Evolutionary conservation across 305 asterid species (phyloP), one percentile per base, ranked within the genome.

Genomic region (Solanum aculeatissimum): DNA sequence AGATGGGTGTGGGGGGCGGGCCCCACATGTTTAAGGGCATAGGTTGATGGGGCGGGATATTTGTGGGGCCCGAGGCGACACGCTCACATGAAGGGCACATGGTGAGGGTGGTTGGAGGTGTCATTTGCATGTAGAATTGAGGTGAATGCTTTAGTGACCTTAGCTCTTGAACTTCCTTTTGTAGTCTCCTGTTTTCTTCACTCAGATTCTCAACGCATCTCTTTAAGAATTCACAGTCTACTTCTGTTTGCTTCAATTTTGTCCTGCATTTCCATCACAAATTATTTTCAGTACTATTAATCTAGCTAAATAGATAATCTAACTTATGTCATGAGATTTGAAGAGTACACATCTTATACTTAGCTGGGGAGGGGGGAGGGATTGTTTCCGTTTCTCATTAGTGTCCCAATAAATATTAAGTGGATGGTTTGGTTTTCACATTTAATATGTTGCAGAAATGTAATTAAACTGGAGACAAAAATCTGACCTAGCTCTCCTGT

Each of bases 11-110:
- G 87, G 69, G 2, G 16, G 40, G 6, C 1, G 92, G 38, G 19
- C 90, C 87, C 95, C 95, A 92, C 12, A 92, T 89, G 69, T 90
- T 91, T 87, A 92, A 92, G 1, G 92, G 86, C 21, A 90, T 78
- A 4, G 91, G 89, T 21, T 92, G 92, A 15, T 43, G 82, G 16
- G 85, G 83, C 15, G 85, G 81, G 4, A 75, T 38, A 70, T 23
- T 75, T 16, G 82, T 49, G 82, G 82, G 86, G 3, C 54, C 53
- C n/a, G 88, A 4, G 0, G 93, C 92, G 1, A 93, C 94, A 16
- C 92, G 89, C 88, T 93, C 97, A 81, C 98, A 94, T 18, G 97
- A 92, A 83, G 98, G 96, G 90, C 98, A 94, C 93, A 94, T 93
- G 38, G 96, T 94, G 87, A 95, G 97, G 53, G 98, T 95, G 2